A percentile compares a stretch with the other conserved stretches of the same genome.
Evolutionary conservation across 2,329 filamentous ascomycete species (phyloP).

Genomic region (Corynespora cassiicola): DNA sequence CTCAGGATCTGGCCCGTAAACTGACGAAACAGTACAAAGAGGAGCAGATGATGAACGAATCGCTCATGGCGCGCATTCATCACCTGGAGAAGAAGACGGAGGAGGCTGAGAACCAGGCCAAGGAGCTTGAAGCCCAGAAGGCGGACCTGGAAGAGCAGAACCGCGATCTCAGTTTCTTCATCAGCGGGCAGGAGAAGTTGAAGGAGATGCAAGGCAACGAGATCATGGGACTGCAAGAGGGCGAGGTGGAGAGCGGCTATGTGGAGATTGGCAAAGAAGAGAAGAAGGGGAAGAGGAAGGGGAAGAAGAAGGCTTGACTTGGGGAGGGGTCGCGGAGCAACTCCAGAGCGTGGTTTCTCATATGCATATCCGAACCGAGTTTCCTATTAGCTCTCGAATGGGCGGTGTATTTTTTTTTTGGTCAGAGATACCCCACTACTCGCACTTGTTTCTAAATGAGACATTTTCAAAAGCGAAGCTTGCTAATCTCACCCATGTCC

Average conservation of each 20-base stretch:
- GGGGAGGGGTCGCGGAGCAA: background rate
- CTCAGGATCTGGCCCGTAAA: conserved; percentile 76
- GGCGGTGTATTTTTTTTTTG: no score
- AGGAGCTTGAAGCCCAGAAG: conserved; percentile 59
- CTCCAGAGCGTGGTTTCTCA: no score
- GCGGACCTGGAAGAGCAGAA: conserved; percentile 84
- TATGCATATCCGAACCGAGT: no score
- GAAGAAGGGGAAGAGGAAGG: conserved; percentile 30
- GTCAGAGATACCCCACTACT: no score
- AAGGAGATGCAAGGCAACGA: conserved; percentile 72
- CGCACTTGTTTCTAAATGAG: no score
- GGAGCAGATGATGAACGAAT: conserved; percentile 84
- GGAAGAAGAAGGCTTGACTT: conserved; percentile 30
- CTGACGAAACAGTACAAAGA: conserved; percentile 80
- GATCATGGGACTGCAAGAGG: conserved; percentile 70
- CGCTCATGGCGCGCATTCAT: conserved; percentile 81
- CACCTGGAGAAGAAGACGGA: conserved; percentile 67
- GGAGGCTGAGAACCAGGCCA: conserved; percentile 58
- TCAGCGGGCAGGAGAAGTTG: conserved; percentile 82
- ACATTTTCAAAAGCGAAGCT: no score
- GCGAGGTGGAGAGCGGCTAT: conserved; percentile 60
- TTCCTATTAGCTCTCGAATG: no score
- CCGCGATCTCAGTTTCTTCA: conserved; percentile 85
- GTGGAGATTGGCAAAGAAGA: conserved; percentile 36
- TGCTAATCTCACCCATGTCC: no score